These are phyloP conservation scores for Ogataea nonfermentans DNA, from an alignment of 805 yeast species.

Conservation along the genomic window DNA sequence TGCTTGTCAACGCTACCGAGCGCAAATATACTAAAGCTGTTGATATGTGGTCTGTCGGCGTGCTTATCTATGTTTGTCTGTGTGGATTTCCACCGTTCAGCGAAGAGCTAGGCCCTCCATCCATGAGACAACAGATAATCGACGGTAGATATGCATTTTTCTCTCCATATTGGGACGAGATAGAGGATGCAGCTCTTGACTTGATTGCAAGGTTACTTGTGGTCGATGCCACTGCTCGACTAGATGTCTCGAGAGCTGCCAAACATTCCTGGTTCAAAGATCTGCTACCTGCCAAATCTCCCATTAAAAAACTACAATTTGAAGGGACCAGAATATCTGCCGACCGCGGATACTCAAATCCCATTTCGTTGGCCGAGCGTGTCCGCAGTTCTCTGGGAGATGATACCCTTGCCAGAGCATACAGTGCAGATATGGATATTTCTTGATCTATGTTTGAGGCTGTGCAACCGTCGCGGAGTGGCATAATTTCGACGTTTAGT, in stretches of 20 bases:
- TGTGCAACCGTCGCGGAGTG: background rate
- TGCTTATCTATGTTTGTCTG: slow-evolving; percentile 69
- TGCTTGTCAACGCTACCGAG: slow-evolving; percentile 48
- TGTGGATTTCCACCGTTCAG: slow-evolving; percentile 87
- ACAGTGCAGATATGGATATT: slow-evolving; percentile 15
- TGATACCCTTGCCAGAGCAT: slow-evolving; percentile 21
- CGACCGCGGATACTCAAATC: slow-evolving; percentile 28
- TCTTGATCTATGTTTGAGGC: slow-evolving; percentile 1
- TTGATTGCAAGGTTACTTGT: slow-evolving; percentile 60
- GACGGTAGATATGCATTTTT: slow-evolving; percentile 69
- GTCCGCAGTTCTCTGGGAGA: slow-evolving; percentile 26
- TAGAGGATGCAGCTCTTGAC: slow-evolving; percentile 63
- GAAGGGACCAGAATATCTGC: slow-evolving; percentile 23
- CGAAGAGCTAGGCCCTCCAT: slow-evolving; percentile 78
- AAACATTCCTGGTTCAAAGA: slow-evolving; percentile 45
- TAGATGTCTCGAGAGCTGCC: slow-evolving; percentile 38
- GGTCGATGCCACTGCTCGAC: slow-evolving; percentile 47
- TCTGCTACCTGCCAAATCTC: background rate
- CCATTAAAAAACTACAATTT: slow-evolving; percentile 3
- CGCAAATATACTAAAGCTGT: slow-evolving; percentile 66
- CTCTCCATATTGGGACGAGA: slow-evolving; percentile 77
- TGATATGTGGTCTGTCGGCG: slow-evolving; percentile 84
- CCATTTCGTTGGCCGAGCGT: slow-evolving; percentile 28
- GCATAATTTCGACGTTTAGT: background rate
- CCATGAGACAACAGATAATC: slow-evolving; percentile 71